Evolutionary conservation across 805 yeast genomes (phyloP).

Genomic region (Yarrowia bubula): DNA sequence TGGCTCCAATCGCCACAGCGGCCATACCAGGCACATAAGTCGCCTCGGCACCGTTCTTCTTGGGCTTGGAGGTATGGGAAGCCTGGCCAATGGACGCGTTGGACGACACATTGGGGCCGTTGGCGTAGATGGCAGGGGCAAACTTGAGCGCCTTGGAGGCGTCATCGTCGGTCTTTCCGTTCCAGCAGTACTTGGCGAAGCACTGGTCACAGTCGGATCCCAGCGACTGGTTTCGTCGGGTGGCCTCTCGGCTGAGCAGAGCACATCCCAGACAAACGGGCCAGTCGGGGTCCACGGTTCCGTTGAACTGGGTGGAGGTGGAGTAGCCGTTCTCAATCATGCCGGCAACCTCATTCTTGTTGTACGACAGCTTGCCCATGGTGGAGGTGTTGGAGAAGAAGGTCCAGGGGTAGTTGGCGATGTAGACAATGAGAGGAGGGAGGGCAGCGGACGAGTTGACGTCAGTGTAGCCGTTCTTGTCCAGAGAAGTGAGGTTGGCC

Average conservation of each 20-base stretch:
- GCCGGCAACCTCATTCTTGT: slow-evolving; percentile 52
- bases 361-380: slow-evolving; percentile 56
- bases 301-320: slow-evolving; percentile 59
- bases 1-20: background rate
- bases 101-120: slow-evolving; percentile 11
- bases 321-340: slow-evolving; percentile 76
- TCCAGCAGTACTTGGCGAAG: slow-evolving; percentile 75
- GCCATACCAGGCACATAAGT: background rate
- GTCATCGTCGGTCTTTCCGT: slow-evolving; percentile 43
- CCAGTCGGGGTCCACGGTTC: slow-evolving; percentile 68
- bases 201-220: slow-evolving; percentile 71
- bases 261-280: slow-evolving; percentile 80
- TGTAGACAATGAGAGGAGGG: slow-evolving; percentile 75
- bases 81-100: slow-evolving; percentile 26
- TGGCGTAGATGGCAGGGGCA: slow-evolving; percentile 5
- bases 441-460: slow-evolving; percentile 35
- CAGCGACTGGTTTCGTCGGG: slow-evolving; percentile 50
- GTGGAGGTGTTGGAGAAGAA: slow-evolving; percentile 72
- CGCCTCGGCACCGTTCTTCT: background rate
- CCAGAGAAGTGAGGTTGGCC: slow-evolving; percentile 54
- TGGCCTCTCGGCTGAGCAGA: slow-evolving; percentile 72
- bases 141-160: slow-evolving; percentile 4
- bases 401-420: slow-evolving; percentile 69
- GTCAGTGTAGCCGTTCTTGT: slow-evolving; percentile 38
- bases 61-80: slow-evolving; percentile 10